Percentiles rank a stretch among this genome's conserved stretches.
Evolutionary conservation across 495 filamentous ascomycete species (phyloP).

Genomic region (Xylaria scruposa): DNA sequence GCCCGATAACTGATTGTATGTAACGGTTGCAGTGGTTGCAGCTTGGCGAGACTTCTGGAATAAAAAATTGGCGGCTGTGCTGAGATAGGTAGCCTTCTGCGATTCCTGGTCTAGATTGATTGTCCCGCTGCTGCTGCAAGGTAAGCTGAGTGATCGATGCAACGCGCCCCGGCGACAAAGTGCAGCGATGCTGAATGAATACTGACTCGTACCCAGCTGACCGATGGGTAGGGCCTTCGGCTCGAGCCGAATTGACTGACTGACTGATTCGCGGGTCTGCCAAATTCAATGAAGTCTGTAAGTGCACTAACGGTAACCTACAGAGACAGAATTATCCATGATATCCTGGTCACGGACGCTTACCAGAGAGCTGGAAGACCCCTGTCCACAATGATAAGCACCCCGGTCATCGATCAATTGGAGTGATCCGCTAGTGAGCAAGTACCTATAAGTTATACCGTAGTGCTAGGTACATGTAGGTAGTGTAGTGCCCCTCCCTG

Average conservation of each 20-base stretch:
- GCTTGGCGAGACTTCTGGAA: slow-evolving; percentile 18
- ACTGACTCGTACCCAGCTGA: background rate
- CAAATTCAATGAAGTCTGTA: no score
- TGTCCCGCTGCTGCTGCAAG: slow-evolving; percentile 1
- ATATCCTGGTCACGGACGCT: background rate
- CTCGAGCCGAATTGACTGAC: background rate
- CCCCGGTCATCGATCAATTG: background rate
- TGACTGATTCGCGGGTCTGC: background rate
- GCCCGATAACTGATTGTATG: background rate
- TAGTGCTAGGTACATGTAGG: no score
- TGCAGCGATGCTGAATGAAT: slow-evolving; percentile 5
- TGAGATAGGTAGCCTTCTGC: background rate
- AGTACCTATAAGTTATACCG: background rate
- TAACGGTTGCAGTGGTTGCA: background rate
- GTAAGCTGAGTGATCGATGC: slow-evolving; percentile 24
- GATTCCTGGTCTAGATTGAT: background rate
- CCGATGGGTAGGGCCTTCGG: slow-evolving; percentile 7
- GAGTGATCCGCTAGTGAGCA: background rate
- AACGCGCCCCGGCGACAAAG: slow-evolving; percentile 1
- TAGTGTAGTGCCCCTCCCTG: no score
- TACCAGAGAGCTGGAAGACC: slow-evolving; percentile 9
- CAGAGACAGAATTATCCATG: background rate
- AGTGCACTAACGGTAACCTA: background rate
- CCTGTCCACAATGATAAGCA: background rate
- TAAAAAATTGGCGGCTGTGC: background rate